Conservation (phyloP, 768 basidiomycete genomes). For the Macrolepiota dolichaula region DNA sequence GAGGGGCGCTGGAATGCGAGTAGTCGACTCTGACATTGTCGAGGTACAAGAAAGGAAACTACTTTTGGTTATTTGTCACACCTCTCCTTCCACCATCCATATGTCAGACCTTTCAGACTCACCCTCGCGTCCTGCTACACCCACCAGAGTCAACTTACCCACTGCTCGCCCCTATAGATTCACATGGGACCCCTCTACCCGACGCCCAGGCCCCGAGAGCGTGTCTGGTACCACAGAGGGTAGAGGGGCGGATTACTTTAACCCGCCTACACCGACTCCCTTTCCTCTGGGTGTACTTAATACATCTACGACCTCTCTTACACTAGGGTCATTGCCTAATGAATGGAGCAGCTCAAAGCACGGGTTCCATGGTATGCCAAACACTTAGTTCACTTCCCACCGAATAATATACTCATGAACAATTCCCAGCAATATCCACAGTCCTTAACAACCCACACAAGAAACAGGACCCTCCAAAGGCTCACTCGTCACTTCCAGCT, state of each 20-base stretch:
- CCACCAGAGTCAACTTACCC: constrained; percentile 26
- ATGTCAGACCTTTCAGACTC: constrained; percentile 51
- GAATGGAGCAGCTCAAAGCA: constrained; percentile 82
- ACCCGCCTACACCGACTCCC: constrained; percentile 33
- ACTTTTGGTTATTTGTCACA: constrained; percentile 4
- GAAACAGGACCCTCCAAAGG: constrained; percentile 81
- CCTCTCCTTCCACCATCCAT: background rate
- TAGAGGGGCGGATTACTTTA: constrained; percentile 59
- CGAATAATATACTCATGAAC: constrained; percentile 1
- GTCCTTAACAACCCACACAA: constrained; percentile 90
- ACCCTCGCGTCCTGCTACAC: constrained; percentile 50
- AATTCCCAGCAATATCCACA: constrained; percentile 77
- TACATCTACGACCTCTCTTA: constrained; percentile 45
- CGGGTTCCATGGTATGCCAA: constrained; percentile 80
- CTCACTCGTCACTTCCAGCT: constrained; percentile 75
- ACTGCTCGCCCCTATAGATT: constrained; percentile 67
- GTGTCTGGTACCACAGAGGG: constrained; percentile 72
- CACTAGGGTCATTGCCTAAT: constrained; percentile 45
- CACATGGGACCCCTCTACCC: constrained; percentile 65
- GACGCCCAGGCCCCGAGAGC: constrained; percentile 64
- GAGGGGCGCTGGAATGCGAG: constrained; percentile 25
- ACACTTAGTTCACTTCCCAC: background rate
- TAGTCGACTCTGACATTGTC: background rate
- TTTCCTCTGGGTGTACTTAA: constrained; percentile 48
- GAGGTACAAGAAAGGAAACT: background rate